Conservation (phyloP, 257 asterid species). For the Gynochthodes officinalis region DNA sequence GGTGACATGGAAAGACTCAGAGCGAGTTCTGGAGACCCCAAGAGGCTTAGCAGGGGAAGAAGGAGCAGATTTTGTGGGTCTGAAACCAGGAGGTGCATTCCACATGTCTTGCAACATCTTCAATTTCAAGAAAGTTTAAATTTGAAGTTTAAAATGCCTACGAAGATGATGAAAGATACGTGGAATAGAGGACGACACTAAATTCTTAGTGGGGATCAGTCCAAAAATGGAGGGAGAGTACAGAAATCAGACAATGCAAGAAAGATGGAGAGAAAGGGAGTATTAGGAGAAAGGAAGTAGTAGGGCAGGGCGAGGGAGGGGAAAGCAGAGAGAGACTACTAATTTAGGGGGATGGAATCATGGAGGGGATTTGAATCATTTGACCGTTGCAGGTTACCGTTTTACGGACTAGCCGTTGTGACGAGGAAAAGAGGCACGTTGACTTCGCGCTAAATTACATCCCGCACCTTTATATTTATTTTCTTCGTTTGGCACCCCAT, state of each 20-base stretch:
- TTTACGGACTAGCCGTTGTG: conserved; percentile 63
- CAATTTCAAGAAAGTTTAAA: not conserved
- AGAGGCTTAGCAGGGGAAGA: conserved; percentile 90
- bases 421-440: not conserved
- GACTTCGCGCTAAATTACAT: not conserved
- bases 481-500: not conserved
- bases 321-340: conserved; percentile 27
- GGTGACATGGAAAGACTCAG: conserved; percentile 68
- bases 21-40: conserved; percentile 64
- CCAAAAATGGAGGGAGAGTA: not conserved
- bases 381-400: conserved; percentile 76
- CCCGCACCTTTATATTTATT: not conserved
- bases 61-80: conserved; percentile 90
- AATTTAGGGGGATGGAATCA: conserved; percentile 31
- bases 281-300: conserved; percentile 4
- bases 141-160: not conserved
- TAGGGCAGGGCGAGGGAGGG: conserved; percentile 6
- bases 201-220: not conserved
- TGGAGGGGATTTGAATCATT: conserved; percentile 28
- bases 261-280: conserved; percentile 11
- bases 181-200: conserved; percentile 11
- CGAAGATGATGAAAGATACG: conserved; percentile 18
- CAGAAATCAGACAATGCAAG: not conserved
- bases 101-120: conserved; percentile 84
- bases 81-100: conserved; percentile 88